A percentile compares a stretch with the other conserved stretches of the same genome.
These are phyloP conservation scores for Penicillium herquei DNA, from an alignment of 495 filamentous ascomycete genomes.

Conservation along the genomic window DNA sequence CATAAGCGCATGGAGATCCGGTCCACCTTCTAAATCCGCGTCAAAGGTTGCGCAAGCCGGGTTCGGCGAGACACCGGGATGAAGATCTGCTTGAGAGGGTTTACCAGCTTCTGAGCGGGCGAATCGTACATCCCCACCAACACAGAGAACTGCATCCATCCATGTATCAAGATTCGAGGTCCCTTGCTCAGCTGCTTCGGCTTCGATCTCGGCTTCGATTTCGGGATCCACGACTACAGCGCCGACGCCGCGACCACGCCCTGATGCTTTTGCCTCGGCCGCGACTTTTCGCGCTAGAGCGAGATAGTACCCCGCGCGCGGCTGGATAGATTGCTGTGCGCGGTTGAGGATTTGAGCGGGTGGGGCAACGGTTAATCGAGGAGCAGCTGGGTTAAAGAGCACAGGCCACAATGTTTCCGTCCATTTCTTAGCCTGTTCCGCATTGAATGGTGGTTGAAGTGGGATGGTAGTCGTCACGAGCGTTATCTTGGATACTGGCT, in stretches of 20 bases:
- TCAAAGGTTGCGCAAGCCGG: conserved; percentile 29
- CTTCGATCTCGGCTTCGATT: conserved; percentile 30
- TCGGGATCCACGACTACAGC: conserved; percentile 75
- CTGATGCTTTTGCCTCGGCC: conserved; percentile 48
- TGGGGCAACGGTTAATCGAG: conserved; percentile 37
- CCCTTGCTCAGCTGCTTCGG: conserved; percentile 24
- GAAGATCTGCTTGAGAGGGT: conserved; percentile 22
- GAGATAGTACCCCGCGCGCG: conserved; percentile 57
- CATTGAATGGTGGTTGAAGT: conserved; percentile 68
- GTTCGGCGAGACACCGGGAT: conserved; percentile 26
- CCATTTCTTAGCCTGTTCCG: conserved; percentile 74
- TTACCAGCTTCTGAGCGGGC: conserved; percentile 44
- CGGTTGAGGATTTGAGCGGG: conserved; percentile 59
- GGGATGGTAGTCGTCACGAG: conserved; percentile 64
- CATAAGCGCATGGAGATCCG: conserved; percentile 79
- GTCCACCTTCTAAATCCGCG: conserved; percentile 56
- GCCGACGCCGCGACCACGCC: conserved; percentile 68
- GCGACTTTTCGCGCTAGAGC: conserved; percentile 65
- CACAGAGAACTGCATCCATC: conserved; percentile 57
- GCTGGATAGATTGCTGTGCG: conserved; percentile 55
- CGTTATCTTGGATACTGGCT: conserved; percentile 15
- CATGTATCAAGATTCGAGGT: conserved; percentile 17
- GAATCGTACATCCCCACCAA: conserved; percentile 79
- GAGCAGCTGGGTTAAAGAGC: conserved; percentile 77
- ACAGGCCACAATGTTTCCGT: conserved; percentile 80